Percentiles rank a stretch among this genome's conserved stretches.
Evolutionary conservation across 2,329 filamentous ascomycete species (phyloP).

Genomic region (Dendryphion nanum): DNA sequence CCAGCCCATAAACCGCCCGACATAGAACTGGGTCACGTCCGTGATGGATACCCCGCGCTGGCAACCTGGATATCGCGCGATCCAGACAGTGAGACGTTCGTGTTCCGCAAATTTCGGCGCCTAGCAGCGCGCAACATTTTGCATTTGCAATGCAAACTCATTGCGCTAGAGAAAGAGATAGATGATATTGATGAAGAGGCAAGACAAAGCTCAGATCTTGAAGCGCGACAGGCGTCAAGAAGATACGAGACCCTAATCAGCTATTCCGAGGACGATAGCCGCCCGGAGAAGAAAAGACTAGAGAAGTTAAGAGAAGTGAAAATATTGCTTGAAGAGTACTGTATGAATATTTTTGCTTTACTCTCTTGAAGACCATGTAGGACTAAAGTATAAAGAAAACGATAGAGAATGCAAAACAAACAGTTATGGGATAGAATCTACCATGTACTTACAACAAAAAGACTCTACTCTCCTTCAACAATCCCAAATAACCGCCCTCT

Average conservation of each 20-base stretch:
- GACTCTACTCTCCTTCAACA: constrained; percentile 6
- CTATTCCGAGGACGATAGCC: background rate
- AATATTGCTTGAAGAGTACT: constrained; percentile 1
- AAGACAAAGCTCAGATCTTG: constrained; percentile 2
- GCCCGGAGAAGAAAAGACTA: constrained; percentile 2
- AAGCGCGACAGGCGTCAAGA: constrained; percentile 1
- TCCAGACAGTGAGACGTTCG: constrained; percentile 11
- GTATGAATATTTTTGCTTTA: too few relatives aligned
- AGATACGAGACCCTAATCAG: constrained; percentile 3
- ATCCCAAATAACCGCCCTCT: constrained; percentile 2
- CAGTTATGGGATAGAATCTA: too few relatives aligned
- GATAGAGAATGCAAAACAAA: too few relatives aligned
- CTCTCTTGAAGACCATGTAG: too few relatives aligned
- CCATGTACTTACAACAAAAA: too few relatives aligned
- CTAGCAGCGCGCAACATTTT: constrained; percentile 11
- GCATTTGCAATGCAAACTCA: constrained; percentile 10
- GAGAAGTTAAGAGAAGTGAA: constrained; percentile 1
- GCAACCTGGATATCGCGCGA: constrained; percentile 13
- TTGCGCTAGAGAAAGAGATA: constrained; percentile 6
- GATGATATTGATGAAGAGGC: constrained; percentile 7
- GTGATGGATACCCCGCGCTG: constrained; percentile 14
- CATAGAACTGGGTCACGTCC: background rate
- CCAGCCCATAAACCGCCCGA: too few relatives aligned
- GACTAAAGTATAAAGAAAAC: too few relatives aligned
- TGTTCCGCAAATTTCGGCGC: constrained; percentile 14